These are phyloP conservation scores for Aureobasidium leucospermi DNA, from an alignment of 2,329 filamentous ascomycete species.

Conservation along the genomic window DNA sequence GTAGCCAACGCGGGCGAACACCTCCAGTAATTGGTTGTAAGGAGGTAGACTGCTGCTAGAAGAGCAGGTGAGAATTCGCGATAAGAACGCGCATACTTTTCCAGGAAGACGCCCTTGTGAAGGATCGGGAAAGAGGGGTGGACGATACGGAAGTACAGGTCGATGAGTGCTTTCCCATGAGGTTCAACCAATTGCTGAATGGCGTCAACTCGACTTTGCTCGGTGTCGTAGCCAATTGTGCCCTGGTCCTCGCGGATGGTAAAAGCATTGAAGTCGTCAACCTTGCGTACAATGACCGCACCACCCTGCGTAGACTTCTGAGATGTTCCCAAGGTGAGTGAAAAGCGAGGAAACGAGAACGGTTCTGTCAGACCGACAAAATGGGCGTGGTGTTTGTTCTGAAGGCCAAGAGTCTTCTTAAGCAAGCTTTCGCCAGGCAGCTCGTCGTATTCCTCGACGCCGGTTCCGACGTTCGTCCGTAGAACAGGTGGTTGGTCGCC, in stretches of 20 bases:
- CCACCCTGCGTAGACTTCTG: conserved; percentile 1
- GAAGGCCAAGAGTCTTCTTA: conserved; percentile 50
- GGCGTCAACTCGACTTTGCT: conserved; percentile 51
- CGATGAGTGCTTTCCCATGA: conserved; percentile 62
- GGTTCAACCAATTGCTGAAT: conserved; percentile 65
- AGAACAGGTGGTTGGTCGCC: conserved; percentile 11
- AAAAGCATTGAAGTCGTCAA: conserved; percentile 38
- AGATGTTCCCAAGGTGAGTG: background rate
- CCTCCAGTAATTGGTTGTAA: conserved; percentile 56
- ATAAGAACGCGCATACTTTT: conserved; percentile 52
- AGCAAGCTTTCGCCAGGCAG: conserved; percentile 59
- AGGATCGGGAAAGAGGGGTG: conserved; percentile 53
- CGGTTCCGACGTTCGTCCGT: conserved; percentile 14
- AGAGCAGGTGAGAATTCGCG: conserved; percentile 53
- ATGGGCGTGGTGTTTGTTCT: conserved; percentile 24
- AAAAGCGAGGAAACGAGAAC: conserved; percentile 10
- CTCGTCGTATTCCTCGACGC: conserved; percentile 64
- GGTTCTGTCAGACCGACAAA: conserved; percentile 23
- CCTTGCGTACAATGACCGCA: conserved; percentile 10
- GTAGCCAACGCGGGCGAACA: conserved; percentile 48
- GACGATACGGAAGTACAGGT: conserved; percentile 63
- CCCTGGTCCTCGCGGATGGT: conserved; percentile 54
- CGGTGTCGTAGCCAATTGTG: conserved; percentile 20
- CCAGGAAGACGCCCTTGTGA: conserved; percentile 55
- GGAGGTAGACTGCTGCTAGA: conserved; percentile 53